Base-by-base conservation (phyloP, 306 rosid species). In the Castanea crenata region DNA sequence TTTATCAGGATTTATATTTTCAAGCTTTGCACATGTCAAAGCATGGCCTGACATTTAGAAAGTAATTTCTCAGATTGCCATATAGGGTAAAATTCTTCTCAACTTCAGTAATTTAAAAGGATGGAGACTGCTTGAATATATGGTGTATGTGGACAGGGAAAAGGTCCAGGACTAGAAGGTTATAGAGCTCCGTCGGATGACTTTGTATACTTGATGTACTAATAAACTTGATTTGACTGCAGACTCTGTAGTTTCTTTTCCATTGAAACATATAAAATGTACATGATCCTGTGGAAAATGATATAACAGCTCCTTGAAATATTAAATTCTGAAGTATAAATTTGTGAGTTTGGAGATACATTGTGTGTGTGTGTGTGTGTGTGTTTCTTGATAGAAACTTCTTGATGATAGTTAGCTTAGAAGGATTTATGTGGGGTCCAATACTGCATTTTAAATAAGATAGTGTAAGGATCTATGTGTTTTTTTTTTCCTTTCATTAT, bases 181-280 rank as follows among this genome's bases (percentile, higher is more conserved):
- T 64, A 3, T 64, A 63, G 44, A 64, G n/a, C 69, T 62, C n/a
- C 32, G 15, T 64, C 16, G 16, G 70, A 31, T 64, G 65, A 16
- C 70, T 64, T 49, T 64, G 70, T 64, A 29, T 64, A 64, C 70
- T 29, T 29, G 46, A 64, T 29, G 70, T 64, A 64, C 70, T 64
- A 15, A 15, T 16, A 64, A 64, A 14, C 41, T 31, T 10, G 18
- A 6, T 29, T 16, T 64, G 70, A 27, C 16, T 49, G 19, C 20
- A 12, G 14, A 29, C 4, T 12, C 10, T 64, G 18, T 31, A 29
- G 34, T 14, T 15, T 64, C 14, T 64, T 64, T n/a, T 64, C 46
- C 70, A 64, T 64, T n/a, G 12, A 18, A 64, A 16, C 12, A 64
- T 38, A 32, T 64, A 29, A 29, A 15, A 14, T 12, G 3, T 64